Evolutionary conservation across 176 grass and related monocot genomes (phyloP), one percentile per base, ranked within the genome.

Genomic region (Cenchrus purpureus): DNA sequence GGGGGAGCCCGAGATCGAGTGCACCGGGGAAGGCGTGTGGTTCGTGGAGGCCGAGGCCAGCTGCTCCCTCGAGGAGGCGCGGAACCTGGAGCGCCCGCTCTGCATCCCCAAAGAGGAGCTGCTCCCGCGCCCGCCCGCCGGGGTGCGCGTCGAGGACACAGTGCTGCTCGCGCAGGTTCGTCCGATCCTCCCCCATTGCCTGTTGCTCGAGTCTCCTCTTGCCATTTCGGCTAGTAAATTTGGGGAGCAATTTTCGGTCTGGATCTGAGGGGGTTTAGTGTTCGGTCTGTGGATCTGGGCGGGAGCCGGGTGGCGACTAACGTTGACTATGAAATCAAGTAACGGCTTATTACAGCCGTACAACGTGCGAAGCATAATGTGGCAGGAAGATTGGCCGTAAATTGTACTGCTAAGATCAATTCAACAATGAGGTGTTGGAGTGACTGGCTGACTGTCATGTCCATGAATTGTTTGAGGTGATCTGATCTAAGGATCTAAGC

Each of bases 21-120:
- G 94, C 82, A 91, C 94, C 1, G 84, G 91, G 4, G 87, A 97
- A 40, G 94, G 94, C 6, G 85, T 91, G 44, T 97, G 91, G 91
- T 91, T 97, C 76, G 70, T 97, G 13, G 89, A 97, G 87, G 91
- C 94, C 4, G 73, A 82, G 10, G 87, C 89, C 3, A 85, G 84
- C 86, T 97, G 89, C 76, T 58, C 73, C n/a, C 86, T 97, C 8
- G 78, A 89, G 62, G 91, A 91, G 45, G 87, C 90, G 55, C 87
- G 92, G 50, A 79, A 82, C 84, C 91, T 97, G 22, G 94, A 93
- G 83, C 85, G 91, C 1, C 94, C 94, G 22, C 88, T 97, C 4
- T 79, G 86, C 89, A 80, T 97, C 67, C 79, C 81, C 8, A 97
- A 91, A 78, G 87, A 93, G 78, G 91, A 97, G 74, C 81, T 97